These are phyloP conservation scores for Canariomyces notabilis DNA, from an alignment of 2,329 filamentous ascomycete species.

Conservation along the genomic window DNA sequence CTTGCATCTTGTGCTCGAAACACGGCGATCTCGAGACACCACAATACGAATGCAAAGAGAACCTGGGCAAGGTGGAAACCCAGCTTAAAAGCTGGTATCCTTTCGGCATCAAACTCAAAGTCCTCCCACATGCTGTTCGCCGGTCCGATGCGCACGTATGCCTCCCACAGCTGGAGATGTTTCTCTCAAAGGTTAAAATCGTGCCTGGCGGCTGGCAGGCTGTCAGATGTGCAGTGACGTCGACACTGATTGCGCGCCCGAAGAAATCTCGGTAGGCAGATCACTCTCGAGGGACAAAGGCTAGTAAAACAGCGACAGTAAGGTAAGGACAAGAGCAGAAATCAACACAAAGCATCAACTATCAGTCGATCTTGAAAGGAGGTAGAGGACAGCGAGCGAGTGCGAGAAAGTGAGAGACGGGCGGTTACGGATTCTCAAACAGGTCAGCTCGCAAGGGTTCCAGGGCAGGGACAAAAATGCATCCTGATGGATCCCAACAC, in stretches of 20 bases:
- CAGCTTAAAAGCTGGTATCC: constrained; percentile 52
- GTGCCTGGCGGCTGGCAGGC: background rate
- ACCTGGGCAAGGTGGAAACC: constrained; percentile 53
- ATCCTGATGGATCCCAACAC: constrained; percentile 19
- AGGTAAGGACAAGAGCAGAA: too few species aligned
- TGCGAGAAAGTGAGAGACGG: too few species aligned
- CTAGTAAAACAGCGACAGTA: background rate
- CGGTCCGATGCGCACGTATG: background rate
- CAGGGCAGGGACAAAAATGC: constrained; percentile 5
- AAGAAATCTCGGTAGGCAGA: background rate
- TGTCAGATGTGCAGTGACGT: background rate
- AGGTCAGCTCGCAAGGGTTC: constrained; percentile 10
- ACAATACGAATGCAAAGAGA: constrained; percentile 49
- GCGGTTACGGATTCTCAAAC: constrained; percentile 3
- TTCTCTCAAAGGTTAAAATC: too few species aligned
- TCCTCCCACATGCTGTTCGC: constrained; percentile 38
- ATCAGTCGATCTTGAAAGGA: too few species aligned
- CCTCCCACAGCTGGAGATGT: too few species aligned
- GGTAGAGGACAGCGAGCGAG: background rate
- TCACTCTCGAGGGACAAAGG: background rate
- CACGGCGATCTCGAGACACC: constrained; percentile 55
- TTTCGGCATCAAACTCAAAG: constrained; percentile 50
- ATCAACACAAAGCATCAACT: too few species aligned
- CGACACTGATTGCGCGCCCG: background rate
- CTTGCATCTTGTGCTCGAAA: constrained; percentile 45